A percentile compares a stretch with the other conserved stretches of the same genome.
Evolutionary conservation across 208 protist genomes (phyloP).

Genomic region (Leishmania lainsoni): DNA sequence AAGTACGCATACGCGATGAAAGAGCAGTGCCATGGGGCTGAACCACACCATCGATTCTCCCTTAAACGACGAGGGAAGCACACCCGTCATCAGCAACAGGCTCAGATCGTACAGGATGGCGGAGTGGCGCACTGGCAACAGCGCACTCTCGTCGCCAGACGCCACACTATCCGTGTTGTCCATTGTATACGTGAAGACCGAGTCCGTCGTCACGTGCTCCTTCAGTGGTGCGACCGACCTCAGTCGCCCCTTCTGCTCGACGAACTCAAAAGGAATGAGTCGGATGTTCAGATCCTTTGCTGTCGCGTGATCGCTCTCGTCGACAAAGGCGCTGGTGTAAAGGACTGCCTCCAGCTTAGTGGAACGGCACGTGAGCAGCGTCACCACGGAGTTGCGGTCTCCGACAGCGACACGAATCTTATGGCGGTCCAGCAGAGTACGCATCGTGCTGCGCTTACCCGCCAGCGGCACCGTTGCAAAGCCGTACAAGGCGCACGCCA

Average conservation of each 20-base stretch:
- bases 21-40: constrained; percentile 68
- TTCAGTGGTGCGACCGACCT: constrained; percentile 27
- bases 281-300: constrained; percentile 85
- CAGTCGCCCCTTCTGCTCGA: constrained; percentile 64
- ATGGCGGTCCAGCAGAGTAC: constrained; percentile 72
- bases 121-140: constrained; percentile 66
- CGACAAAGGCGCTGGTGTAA: constrained; percentile 54
- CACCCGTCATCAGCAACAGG: constrained; percentile 56
- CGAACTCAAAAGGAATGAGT: constrained; percentile 63
- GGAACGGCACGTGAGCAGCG: constrained; percentile 80
- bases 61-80: constrained; percentile 59
- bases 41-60: constrained; percentile 81
- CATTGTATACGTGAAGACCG: constrained; percentile 67
- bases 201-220: constrained; percentile 30
- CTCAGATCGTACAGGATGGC: constrained; percentile 71
- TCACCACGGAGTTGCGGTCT: constrained; percentile 56
- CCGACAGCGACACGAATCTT: constrained; percentile 74
- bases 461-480: constrained; percentile 72
- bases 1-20: constrained; percentile 75
- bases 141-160: constrained; percentile 19
- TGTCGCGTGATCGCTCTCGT: constrained; percentile 53
- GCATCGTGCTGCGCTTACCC: constrained; percentile 58
- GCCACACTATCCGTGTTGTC: constrained; percentile 57
- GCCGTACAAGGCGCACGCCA: constrained; percentile 75
- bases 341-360: constrained; percentile 77